Conservation (phyloP, 495 filamentous ascomycete species). For the Podospora anserina region DNA sequence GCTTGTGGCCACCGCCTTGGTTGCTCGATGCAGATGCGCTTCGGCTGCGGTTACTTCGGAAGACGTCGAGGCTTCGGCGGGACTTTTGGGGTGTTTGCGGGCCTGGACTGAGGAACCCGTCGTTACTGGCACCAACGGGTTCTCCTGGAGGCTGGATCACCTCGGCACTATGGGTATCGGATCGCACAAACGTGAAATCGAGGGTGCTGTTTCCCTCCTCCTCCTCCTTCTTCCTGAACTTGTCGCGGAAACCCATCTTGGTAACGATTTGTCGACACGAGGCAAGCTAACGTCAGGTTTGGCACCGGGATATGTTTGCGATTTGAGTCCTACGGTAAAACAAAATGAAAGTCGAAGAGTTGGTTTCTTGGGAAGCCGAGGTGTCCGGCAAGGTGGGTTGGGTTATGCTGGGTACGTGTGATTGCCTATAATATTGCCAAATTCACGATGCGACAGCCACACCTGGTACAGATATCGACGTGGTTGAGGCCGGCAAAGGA, state of each 20-base stretch:
- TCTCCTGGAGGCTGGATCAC: conserved; percentile 62
- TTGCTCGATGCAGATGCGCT: conserved; percentile 45
- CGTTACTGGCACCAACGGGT: conserved; percentile 33
- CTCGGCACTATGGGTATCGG: conserved; percentile 77
- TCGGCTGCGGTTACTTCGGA: conserved; percentile 43
- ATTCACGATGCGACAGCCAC: conserved; percentile 1
- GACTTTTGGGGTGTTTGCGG: conserved; percentile 23
- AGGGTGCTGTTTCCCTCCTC: conserved; percentile 47
- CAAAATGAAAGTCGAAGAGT: not conserved
- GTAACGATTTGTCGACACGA: not conserved
- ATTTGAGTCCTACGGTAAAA: not conserved
- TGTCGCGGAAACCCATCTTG: conserved; percentile 67
- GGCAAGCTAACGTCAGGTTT: not conserved
- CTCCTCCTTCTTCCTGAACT: conserved; percentile 69
- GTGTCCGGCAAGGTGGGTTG: not conserved
- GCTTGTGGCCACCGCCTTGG: conserved; percentile 38
- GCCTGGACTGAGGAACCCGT: conserved; percentile 35
- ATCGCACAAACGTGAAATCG: conserved; percentile 79
- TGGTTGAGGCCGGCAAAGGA: not conserved
- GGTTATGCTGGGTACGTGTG: not conserved
- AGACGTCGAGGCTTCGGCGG: conserved; percentile 31
- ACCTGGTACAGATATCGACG: not conserved
- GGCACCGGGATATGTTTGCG: not conserved
- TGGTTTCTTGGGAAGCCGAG: not conserved
- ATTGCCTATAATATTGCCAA: not conserved